Evolutionary conservation across 2,329 filamentous ascomycete genomes (phyloP).

Genomic region (Talaromyces albobiverticillius): DNA sequence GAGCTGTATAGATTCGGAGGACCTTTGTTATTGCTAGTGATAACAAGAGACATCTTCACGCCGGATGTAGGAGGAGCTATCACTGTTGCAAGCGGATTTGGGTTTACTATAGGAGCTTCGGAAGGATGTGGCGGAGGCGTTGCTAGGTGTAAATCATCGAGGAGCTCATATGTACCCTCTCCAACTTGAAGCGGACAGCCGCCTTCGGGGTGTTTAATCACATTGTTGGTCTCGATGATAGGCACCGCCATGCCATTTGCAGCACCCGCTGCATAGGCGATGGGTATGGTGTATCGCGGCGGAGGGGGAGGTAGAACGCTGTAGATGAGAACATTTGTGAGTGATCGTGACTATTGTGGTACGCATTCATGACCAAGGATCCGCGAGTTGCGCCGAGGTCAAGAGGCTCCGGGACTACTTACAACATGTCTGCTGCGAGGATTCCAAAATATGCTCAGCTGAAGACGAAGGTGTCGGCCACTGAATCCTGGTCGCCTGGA

Average conservation of each 20-base stretch:
- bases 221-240: conserved; percentile 93
- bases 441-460: not conserved
- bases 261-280: conserved; percentile 69
- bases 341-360: not conserved
- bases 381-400: not conserved
- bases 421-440: conserved; percentile 23
- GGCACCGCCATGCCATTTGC: conserved; percentile 66
- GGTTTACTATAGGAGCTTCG: conserved; percentile 80
- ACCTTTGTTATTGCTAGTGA: conserved; percentile 61
- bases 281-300: conserved; percentile 73
- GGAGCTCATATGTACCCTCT: conserved; percentile 88
- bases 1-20: conserved; percentile 49
- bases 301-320: conserved; percentile 83
- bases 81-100: conserved; percentile 84
- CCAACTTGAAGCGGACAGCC: conserved; percentile 90
- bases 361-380: not conserved
- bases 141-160: conserved; percentile 87
- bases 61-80: conserved; percentile 80
- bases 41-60: conserved; percentile 77
- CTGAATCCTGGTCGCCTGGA: not conserved
- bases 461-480: not conserved
- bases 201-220: conserved; percentile 72
- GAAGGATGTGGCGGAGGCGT: conserved; percentile 95
- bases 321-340: conserved; percentile 10
- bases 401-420: conserved; percentile 12